Evolutionary conservation across 192 early-diverging fungal species (phyloP), one percentile per base, ranked within the genome.

Genomic region (Chytriomyces sp.): DNA sequence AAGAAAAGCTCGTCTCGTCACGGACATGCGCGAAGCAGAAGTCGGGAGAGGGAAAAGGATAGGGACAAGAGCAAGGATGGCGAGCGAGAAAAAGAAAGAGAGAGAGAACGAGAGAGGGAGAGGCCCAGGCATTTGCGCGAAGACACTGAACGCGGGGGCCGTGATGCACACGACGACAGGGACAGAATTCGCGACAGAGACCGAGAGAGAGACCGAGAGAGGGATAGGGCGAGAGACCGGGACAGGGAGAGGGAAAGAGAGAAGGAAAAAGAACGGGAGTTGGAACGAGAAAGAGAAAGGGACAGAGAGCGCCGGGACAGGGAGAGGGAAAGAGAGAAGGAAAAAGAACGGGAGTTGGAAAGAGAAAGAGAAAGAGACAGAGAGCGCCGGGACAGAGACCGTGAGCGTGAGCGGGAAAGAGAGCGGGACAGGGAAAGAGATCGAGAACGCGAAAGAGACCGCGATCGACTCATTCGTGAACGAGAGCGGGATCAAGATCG

Each of bases 321-420:
- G 50, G 75, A 69, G 24, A 16, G 70, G 10, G 84, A 87, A 43
- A 65, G 86, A 11, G 66, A 82, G 20, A 69, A 80, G 44, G 85
- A 85, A 7, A 76, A 75, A 46, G 70, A 80, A 8, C 45, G 76
- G 9, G 45, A 64, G 1, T 35, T 49, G 45, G 61, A 71, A 20
- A 67, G 62, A 61, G 79, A 84, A 10, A 26, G 76, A 57, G n/a
- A 13, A 73, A 61, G 81, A 53, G 59, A 64, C 45, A 65, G 80
- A 50, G 79, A 82, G 23, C 64, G 62, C 28, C 66, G 81, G 20
- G 87, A 88, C 10, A 69, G 77, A 20, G 88, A 90, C 2, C 79
- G 87, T 46, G 73, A 83, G 61, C 76, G 82, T 68, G 89, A 87
- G 28, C 75, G 74, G 35, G 77, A 74, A 45, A n/a, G 81, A 68